These are phyloP conservation scores for Phaeotremella fagi DNA, from an alignment of 768 basidiomycete genomes.

Conservation along the genomic window DNA sequence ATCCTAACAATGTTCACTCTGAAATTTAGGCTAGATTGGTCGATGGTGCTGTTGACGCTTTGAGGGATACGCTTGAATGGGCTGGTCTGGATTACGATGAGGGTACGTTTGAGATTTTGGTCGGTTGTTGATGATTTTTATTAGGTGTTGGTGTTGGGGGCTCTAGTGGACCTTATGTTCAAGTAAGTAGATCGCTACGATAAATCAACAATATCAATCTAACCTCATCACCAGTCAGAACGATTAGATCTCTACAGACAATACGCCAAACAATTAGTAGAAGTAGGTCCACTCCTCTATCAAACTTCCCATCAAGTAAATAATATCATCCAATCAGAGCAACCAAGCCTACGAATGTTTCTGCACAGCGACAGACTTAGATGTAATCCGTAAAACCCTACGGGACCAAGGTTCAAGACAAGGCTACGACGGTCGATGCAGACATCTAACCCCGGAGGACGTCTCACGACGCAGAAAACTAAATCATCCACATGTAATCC, in stretches of 20 bases:
- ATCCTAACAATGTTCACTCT: neutral
- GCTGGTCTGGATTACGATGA: conserved; percentile 86
- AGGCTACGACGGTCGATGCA: conserved; percentile 83
- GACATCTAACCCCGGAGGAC: conserved; percentile 82
- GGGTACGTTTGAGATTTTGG: conserved; percentile 54
- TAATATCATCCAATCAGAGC: conserved; percentile 54
- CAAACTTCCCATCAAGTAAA: neutral
- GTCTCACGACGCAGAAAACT: conserved; percentile 65
- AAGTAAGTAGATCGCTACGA: conserved; percentile 53
- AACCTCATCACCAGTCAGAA: conserved; percentile 64
- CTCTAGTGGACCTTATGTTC: conserved; percentile 77
- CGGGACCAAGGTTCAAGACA: conserved; percentile 67
- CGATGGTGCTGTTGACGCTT: conserved; percentile 75
- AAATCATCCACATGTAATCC: conserved; percentile 74
- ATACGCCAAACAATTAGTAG: conserved; percentile 68
- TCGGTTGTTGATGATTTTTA: neutral
- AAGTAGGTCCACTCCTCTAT: conserved; percentile 53
- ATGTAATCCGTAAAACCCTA: conserved; percentile 63
- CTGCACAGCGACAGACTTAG: conserved; percentile 69
- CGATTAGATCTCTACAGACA: conserved; percentile 75
- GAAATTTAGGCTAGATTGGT: conserved; percentile 65
- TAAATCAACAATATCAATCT: neutral
- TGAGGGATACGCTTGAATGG: conserved; percentile 75
- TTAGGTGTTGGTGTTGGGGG: conserved; percentile 74
- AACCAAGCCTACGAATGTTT: conserved; percentile 94